Base-by-base conservation (phyloP, 148 eudicot genomes). In the Cornus controversa region DNA sequence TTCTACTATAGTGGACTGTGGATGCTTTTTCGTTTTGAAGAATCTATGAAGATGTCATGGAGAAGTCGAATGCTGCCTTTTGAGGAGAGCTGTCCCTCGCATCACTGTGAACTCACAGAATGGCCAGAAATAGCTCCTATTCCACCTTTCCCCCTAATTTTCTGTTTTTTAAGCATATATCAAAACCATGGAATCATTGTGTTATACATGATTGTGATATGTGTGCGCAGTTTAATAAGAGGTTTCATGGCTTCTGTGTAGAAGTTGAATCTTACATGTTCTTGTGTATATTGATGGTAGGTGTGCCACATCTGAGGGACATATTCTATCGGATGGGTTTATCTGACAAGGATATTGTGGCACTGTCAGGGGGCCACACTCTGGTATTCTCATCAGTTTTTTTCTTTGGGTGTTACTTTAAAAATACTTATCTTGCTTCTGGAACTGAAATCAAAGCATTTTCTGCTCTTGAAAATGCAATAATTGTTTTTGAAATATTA, bases 221-320 rank as follows among this genome's bases (percentile, higher is more conserved):
- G 20, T 47, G 57, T 50, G 71, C 27, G 25, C 37, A 3, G 28
- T 28, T 67, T n/a, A 53, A 22, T 50, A 11, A 18, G 37, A 18
- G 37, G 50, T 67, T 66, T 31, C 18, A 11, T 66, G 62, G 53
- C 14, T 14, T 4, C 47, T 67, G 42, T 16, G 5, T 15, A 8
- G 40, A 31, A 31, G 54, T n/a, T 74, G 53, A 75, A 40, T 40
- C 82, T 80, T 75, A 62, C 57, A 75, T 75, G 42, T 24, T 65
- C 71, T 66, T 29, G 31, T 45, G 26, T 11, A 75, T 40, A 18
- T 40, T 34, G 36, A 69, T 75, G 78, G 26, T 75, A 78, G 83
- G 73, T 75, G 86, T 85, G 63, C 85, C 91, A 62, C 99, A 96
- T 84, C 84, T 96, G 76, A 89, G 81, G 87, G 99, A 96, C 63